Evolutionary conservation across 495 filamentous ascomycete species (phyloP), one percentile per base, ranked within the genome.

Genomic region (Collariella sp.): DNA sequence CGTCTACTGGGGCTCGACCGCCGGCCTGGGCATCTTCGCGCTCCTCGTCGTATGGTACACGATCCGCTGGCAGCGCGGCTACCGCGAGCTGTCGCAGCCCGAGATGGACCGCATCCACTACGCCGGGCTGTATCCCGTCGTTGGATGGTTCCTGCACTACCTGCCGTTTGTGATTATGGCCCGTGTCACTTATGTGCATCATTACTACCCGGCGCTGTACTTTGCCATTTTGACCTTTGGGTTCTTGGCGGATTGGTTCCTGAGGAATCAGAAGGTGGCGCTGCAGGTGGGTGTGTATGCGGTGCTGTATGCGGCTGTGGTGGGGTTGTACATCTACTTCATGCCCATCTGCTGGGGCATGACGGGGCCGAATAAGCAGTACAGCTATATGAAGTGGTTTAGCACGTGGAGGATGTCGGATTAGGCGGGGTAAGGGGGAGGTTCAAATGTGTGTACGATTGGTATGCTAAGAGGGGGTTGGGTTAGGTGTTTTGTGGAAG

Each of bases 181-280:
- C 12, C 86, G 93, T 73, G 93, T 98, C 50, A 98, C 93, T 23
- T 98, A 98, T 68, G 93, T 98, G 43, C 93, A 98, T 69, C 93
- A 98, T 72, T 98, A 98, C 72, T 98, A 97, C 70, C 93, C 93
- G 7, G 93, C 93, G n/a, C 79, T 98, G 4, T 98, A 96, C 74
- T 98, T 96, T 65, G 91, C 93, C 49, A 96, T 98, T 55, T 75
- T 98, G 20, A 83, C 79, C 11, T 80, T 88, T 46, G 94, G 93
- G 43, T 98, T 98, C 74, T 79, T 91, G 50, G 72, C 86, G 50
- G 91, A 98, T 69, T 96, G 88, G 81, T 70, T 85, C 44, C 79
- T 85, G 47, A 77, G 82, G 45, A 83, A 76, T 53, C 70, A 85
- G 52, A 63, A 76, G 23, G 80, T 80, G 67, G 74, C 63, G 42